Base-by-base conservation (phyloP, 192 early-diverging fungal species). In the Umbelopsis sp. region DNA sequence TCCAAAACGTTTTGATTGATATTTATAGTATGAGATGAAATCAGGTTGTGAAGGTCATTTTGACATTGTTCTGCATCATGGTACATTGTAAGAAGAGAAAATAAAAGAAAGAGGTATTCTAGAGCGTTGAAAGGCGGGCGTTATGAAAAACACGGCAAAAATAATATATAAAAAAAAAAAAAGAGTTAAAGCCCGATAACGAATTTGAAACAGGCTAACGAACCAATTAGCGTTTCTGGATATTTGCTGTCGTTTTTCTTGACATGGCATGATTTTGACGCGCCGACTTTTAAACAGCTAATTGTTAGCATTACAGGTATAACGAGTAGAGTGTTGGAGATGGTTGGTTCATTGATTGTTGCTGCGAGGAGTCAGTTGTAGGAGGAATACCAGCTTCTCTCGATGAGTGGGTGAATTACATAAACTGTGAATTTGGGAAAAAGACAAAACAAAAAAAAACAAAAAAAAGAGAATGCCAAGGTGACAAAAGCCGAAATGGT, bases 321-420 rank as follows among this genome's bases (percentile, higher is more conserved):
- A 49, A 21, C 16, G n/a, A 49, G 47, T 21, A n/a, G n/a, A n/a
- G n/a, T n/a, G n/a, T n/a, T n/a, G n/a, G n/a, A n/a, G n/a, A n/a
- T n/a, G n/a, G n/a, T n/a, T n/a, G n/a, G n/a, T n/a, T n/a, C n/a
- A n/a, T n/a, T n/a, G n/a, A n/a, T n/a, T n/a, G 47, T n/a, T 49
- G n/a, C 47, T 49, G 12, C 5, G 47, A 47, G 3, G 36, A 47
- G 14, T 3, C 45, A 47, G 45, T 12, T 4, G 45, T 20, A 49
- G n/a, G 47, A 49, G 47, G 47, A 49, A 49, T 49, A n/a, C 47
- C 47, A 49, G 47, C 47, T 49, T 49, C 47, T 49, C 47, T 49
- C 47, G 16, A 4, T n/a, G n/a, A 47, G 45, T 20, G 11, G 45
- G n/a, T n/a, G 45, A 47, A 49, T n/a, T 3, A 21, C 16, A 0